These are phyloP conservation scores for Botryobasidium botryosum DNA, from an alignment of 768 basidiomycete genomes.

Conservation along the genomic window DNA sequence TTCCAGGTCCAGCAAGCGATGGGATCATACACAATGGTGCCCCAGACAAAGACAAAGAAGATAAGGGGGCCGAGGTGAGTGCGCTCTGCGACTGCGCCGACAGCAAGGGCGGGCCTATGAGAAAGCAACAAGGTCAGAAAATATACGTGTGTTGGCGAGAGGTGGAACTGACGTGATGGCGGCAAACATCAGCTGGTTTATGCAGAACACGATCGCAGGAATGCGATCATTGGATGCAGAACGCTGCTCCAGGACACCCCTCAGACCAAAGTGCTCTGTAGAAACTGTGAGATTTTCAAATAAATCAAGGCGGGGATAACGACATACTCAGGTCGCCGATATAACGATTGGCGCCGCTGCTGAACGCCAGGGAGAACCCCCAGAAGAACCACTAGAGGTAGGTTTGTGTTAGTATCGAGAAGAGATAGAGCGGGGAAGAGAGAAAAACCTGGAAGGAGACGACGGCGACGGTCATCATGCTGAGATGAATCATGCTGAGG, in stretches of 20 bases:
- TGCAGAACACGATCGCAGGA: conserved; percentile 11
- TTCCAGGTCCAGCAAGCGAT: conserved; percentile 97
- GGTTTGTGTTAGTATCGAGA: conserved; percentile 17
- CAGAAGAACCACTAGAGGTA: conserved; percentile 21
- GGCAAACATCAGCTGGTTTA: conserved; percentile 17
- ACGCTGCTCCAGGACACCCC: conserved; percentile 52
- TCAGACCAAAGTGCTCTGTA: conserved; percentile 65
- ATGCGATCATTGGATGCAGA: conserved; percentile 42
- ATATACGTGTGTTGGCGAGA: neutral
- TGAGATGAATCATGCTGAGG: conserved; percentile 71
- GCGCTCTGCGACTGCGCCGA: conserved; percentile 85
- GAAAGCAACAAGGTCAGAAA: conserved; percentile 12
- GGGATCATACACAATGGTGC: conserved; percentile 70
- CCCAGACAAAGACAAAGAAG: conserved; percentile 82
- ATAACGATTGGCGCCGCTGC: conserved; percentile 19
- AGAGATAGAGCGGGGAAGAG: conserved; percentile 23
- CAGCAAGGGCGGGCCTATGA: conserved; percentile 59
- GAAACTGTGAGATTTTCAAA: conserved; percentile 17
- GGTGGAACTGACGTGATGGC: conserved; percentile 28
- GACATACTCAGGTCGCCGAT: conserved; percentile 28
- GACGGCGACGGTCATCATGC: conserved; percentile 35
- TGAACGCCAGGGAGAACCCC: conserved; percentile 28
- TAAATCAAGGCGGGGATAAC: neutral
- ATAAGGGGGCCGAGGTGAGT: conserved; percentile 67
- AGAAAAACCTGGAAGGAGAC: conserved; percentile 15